Evolutionary conservation across 2,329 filamentous ascomycete genomes (phyloP).

Genomic region (Colletotrichum acutatum): DNA sequence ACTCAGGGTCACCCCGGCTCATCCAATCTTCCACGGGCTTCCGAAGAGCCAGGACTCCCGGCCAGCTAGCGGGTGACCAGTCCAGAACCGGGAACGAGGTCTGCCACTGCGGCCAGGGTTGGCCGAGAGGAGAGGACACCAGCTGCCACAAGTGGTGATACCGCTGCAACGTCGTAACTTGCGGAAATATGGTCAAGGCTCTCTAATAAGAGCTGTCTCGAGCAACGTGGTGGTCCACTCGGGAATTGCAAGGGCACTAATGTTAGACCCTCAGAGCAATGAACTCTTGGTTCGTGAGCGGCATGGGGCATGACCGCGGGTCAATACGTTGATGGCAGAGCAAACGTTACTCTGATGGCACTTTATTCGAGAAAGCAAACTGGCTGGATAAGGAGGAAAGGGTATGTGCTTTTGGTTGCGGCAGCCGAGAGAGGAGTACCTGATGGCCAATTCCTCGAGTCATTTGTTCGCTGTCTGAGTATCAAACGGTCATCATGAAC

Average conservation of each 20-base stretch:
- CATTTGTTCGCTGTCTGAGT: not conserved
- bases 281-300: conserved; percentile 28
- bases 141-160: conserved; percentile 29
- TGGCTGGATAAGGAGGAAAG: not conserved
- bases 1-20: conserved; percentile 31
- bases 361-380: not conserved
- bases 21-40: conserved; percentile 33
- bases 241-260: not conserved
- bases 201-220: conserved; percentile 15
- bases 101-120: conserved; percentile 2
- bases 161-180: conserved; percentile 31
- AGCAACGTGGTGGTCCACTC: conserved; percentile 27
- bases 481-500: not conserved
- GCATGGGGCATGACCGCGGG: not conserved
- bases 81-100: conserved; percentile 28
- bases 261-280: not conserved
- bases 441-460: not conserved
- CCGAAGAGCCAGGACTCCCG: conserved; percentile 22
- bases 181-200: conserved; percentile 17
- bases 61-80: conserved; percentile 16
- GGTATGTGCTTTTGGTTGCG: not conserved
- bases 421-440: not conserved
- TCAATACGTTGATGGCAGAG: not conserved
- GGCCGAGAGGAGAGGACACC: conserved; percentile 8
- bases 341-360: not conserved